phyloP scores from a whole-genome alignment of 257 asterid species.

The Linaria vulgaris region DNA sequence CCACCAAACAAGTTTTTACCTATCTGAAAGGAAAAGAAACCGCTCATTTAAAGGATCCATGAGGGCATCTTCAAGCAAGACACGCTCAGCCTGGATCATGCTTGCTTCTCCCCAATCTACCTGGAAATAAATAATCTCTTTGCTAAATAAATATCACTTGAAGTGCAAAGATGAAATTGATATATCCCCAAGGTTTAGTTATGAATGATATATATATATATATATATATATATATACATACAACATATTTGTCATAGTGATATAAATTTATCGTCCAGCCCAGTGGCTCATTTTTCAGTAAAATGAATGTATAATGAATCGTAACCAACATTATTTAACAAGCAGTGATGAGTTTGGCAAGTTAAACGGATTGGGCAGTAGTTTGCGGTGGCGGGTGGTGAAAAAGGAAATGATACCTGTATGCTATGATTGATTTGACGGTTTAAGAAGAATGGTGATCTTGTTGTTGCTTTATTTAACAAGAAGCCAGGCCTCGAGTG shows the following conservation, averaged over 20 bases:
- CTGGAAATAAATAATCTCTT: slow-evolving; percentile 53
- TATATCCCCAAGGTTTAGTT: slow-evolving; percentile 3
- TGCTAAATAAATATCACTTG: slow-evolving; percentile 38
- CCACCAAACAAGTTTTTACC: slow-evolving; percentile 42
- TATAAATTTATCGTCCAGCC: too few relatives aligned
- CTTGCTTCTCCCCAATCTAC: slow-evolving; percentile 99
- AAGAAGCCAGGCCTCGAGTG: slow-evolving; percentile 96
- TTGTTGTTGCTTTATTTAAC: slow-evolving; percentile 67
- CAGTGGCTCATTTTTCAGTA: too few relatives aligned
- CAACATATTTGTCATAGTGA: too few relatives aligned
- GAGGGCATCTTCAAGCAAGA: slow-evolving; percentile 78
- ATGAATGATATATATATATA: too few relatives aligned
- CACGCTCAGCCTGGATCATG: slow-evolving; percentile 97
- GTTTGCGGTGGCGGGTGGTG: too few relatives aligned
- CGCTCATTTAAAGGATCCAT: slow-evolving; percentile 72
- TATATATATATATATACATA: too few relatives aligned
- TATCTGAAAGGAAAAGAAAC: slow-evolving; percentile 90
- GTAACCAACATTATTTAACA: too few relatives aligned
- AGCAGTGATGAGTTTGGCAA: too few relatives aligned
- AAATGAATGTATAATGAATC: too few relatives aligned
- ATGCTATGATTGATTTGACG: slow-evolving; percentile 87
- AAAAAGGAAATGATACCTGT: slow-evolving; percentile 67
- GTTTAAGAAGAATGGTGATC: slow-evolving; percentile 67
- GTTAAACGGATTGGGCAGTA: too few relatives aligned
- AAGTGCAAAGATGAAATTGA: slow-evolving; percentile 17